phyloP scores from a whole-genome alignment of 2,329 filamentous ascomycete species.

The Pseudocercospora fuligena region DNA sequence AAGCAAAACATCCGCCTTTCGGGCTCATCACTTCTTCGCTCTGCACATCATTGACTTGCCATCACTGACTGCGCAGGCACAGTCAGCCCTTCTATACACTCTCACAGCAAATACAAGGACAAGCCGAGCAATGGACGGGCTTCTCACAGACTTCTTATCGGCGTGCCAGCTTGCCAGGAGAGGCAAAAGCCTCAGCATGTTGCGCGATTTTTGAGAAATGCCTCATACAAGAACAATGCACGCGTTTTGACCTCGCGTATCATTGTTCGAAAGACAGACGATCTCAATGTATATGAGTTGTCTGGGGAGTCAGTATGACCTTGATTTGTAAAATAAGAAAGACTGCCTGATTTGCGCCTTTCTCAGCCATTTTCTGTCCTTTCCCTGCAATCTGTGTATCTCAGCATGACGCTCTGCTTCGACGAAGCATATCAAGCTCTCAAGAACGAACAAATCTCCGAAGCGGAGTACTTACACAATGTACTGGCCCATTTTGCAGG shows the following conservation, averaged over 20 bases:
- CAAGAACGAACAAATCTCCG: conserved; percentile 18
- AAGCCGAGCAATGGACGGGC: too few species aligned
- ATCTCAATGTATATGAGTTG: neutral
- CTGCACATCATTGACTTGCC: neutral
- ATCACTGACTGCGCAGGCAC: neutral
- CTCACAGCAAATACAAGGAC: too few species aligned
- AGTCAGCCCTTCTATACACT: neutral
- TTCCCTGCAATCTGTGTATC: neutral
- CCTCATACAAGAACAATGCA: conserved; percentile 9
- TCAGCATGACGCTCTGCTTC: conserved; percentile 28
- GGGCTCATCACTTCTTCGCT: neutral
- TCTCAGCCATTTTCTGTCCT: neutral
- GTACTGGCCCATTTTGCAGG: conserved; percentile 25
- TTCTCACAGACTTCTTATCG: neutral
- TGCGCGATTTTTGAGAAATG: conserved; percentile 19
- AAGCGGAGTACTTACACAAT: conserved; percentile 24
- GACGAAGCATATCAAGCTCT: conserved; percentile 28
- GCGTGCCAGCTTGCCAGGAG: neutral
- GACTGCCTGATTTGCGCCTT: neutral
- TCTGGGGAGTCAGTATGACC: neutral
- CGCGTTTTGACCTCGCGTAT: neutral
- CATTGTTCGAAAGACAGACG: neutral
- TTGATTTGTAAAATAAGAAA: neutral
- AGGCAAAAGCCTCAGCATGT: conserved; percentile 4
- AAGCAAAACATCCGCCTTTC: neutral